Base-by-base conservation (phyloP, 768 basidiomycete species). In the Leccinum ochraceum region DNA sequence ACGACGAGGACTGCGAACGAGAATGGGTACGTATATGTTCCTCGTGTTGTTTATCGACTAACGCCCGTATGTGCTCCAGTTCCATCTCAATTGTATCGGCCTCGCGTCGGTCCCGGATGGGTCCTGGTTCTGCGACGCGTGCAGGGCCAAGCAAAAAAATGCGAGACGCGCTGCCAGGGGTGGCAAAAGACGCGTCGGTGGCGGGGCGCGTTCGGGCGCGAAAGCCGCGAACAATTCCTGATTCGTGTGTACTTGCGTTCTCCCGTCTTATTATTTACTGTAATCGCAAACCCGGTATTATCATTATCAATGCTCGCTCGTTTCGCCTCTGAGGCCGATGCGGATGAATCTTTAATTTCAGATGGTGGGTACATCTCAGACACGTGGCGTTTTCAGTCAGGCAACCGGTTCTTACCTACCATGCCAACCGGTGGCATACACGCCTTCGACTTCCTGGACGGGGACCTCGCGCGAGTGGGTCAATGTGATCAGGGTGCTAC, bases 81-180 rank as follows among this genome's bases (percentile, higher is more conserved):
- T 93, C 80, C 92, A 94, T 72, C 78, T 94, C 58, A 78, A 76
- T 14, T 94, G 92, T 71, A 83, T 91, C 49, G 87, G 87, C 0
- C 79, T 94, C 48, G 77, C 79, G 3, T 80, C 80, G 6, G 80
- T 85, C 5, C 92, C 92, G 0, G 83, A 85, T 2, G 90, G 89
- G 1, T 79, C 77, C 26, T 94, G 92, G 92, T 90, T 81, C 69
- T 94, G 92, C 71, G 85, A 89, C 1, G 74, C 76, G 3, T 94
- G 92, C 67, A 80, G 77, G 59, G 74, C 70, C 46, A 89, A 85
- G 70, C 83, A 74, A 64, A 75, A 84, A 59, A 76, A 76, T 59
- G 78, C 77, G 53, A 79, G 75, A 36, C 85, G 84, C 62, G 78
- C 83, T 46, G 72, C 80, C 16, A 79, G 78, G 53, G 79, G 86